Percentiles rank a stretch among this genome's conserved stretches.
phyloP scores from a whole-genome alignment of 148 eudicot genomes.

The Euryodendron excelsum region DNA sequence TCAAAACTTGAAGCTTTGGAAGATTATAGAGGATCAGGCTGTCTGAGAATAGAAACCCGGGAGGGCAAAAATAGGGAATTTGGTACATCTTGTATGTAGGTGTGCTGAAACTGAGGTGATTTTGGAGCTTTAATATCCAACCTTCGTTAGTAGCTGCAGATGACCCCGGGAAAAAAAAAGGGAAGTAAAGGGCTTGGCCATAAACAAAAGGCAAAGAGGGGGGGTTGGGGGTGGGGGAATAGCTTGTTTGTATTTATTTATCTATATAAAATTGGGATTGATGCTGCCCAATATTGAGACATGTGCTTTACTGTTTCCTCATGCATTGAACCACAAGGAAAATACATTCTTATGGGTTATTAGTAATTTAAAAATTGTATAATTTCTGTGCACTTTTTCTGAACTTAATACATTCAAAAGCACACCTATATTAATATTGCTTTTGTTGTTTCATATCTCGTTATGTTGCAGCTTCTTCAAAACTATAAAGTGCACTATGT shows the following conservation, averaged over 20 bases:
- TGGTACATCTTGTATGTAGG: constrained; percentile 62
- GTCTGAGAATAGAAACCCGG: neutral
- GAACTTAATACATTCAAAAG: neutral
- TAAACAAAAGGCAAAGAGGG: neutral
- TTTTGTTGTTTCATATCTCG: neutral
- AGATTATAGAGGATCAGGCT: neutral
- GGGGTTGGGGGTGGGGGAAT: neutral
- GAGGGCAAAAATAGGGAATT: constrained; percentile 6
- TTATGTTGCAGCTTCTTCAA: constrained; percentile 80
- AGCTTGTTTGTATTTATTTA: neutral
- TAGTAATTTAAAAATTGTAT: neutral
- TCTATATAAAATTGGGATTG: neutral
- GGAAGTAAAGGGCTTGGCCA: neutral
- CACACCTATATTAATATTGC: neutral
- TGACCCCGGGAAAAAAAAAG: neutral
- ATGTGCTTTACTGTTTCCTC: neutral
- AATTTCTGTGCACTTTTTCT: neutral
- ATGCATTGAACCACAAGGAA: neutral
- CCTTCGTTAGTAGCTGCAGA: neutral
- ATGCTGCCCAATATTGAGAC: neutral
- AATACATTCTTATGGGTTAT: neutral
- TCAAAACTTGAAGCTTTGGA: neutral
- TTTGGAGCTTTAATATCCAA: neutral
- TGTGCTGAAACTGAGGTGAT: neutral
- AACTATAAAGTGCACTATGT: constrained; percentile 71